A percentile compares a stretch with the other conserved stretches of the same genome.
These are phyloP conservation scores for Multifurca ochricompacta DNA, from an alignment of 768 basidiomycete genomes.

Conservation along the genomic window DNA sequence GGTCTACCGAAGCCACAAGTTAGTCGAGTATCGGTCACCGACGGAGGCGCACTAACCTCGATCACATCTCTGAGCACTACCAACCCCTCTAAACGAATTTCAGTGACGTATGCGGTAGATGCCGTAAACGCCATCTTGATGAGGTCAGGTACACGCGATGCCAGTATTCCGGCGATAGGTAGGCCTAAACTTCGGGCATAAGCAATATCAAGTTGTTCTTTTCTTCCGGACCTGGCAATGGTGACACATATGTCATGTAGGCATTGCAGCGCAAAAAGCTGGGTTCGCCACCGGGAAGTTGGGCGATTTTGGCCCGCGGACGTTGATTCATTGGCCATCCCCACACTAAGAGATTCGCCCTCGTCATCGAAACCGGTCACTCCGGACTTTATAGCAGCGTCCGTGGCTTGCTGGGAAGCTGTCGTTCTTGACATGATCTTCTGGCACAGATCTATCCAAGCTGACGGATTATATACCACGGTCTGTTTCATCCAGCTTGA, in stretches of 20 bases:
- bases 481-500: slow-evolving; percentile 93
- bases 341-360: slow-evolving; percentile 79
- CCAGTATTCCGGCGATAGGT: slow-evolving; percentile 55
- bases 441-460: slow-evolving; percentile 98
- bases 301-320: slow-evolving; percentile 34
- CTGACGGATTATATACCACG: slow-evolving; percentile 84
- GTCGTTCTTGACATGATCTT: slow-evolving; percentile 94
- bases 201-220: slow-evolving; percentile 77
- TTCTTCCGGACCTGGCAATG: slow-evolving; percentile 60
- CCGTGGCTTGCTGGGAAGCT: slow-evolving; percentile 66
- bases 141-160: slow-evolving; percentile 82
- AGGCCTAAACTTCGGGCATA: slow-evolving; percentile 58
- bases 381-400: slow-evolving; percentile 48
- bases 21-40: neutral
- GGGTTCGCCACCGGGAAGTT: slow-evolving; percentile 92
- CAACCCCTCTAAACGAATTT: slow-evolving; percentile 87
- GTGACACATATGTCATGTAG: slow-evolving; percentile 81
- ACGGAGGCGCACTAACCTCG: slow-evolving; percentile 45
- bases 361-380: slow-evolving; percentile 71
- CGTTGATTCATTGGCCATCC: slow-evolving; percentile 36
- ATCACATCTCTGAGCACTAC: slow-evolving; percentile 89
- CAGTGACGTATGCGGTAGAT: slow-evolving; percentile 91
- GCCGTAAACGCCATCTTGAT: slow-evolving; percentile 99
- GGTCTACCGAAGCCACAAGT: slow-evolving; percentile 41
- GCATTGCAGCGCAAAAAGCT: slow-evolving; percentile 89